Conservation (phyloP, 192 early-diverging fungal genomes). For the Backusella morwellensis region DNA sequence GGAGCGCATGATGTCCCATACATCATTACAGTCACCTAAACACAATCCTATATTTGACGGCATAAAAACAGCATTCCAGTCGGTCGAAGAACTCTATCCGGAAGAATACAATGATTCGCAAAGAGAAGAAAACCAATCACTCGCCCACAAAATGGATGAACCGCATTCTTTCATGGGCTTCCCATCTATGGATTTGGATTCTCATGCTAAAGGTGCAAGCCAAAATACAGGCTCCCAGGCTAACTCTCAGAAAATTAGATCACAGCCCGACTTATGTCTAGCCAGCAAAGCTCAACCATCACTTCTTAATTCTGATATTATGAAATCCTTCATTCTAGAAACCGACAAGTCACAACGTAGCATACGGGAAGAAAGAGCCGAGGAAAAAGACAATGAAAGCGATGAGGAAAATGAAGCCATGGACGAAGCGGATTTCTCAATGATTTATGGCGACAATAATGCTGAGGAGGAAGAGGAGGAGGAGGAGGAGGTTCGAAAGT, state of each 20-base stretch:
- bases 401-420: neutral
- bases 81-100: slow-evolving; percentile 37
- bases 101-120: neutral
- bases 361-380: neutral
- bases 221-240: neutral
- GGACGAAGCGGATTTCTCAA: neutral
- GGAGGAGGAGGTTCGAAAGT: slow-evolving; percentile 12
- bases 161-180: neutral
- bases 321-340: neutral
- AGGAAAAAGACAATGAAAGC: neutral
- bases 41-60: neutral
- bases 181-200: neutral
- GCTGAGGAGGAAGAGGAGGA: neutral
- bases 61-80: slow-evolving; percentile 46
- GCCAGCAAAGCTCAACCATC: neutral
- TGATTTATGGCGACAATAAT: neutral
- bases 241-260: neutral
- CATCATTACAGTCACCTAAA: neutral
- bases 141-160: neutral
- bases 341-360: too few species aligned
- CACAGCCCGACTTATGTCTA: neutral
- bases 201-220: neutral
- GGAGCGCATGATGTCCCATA: neutral
- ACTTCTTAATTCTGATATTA: neutral
- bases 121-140: neutral